These are phyloP conservation scores for Earliella scabrosa DNA, from an alignment of 1,284 basidiomycete genomes.

Conservation along the genomic window DNA sequence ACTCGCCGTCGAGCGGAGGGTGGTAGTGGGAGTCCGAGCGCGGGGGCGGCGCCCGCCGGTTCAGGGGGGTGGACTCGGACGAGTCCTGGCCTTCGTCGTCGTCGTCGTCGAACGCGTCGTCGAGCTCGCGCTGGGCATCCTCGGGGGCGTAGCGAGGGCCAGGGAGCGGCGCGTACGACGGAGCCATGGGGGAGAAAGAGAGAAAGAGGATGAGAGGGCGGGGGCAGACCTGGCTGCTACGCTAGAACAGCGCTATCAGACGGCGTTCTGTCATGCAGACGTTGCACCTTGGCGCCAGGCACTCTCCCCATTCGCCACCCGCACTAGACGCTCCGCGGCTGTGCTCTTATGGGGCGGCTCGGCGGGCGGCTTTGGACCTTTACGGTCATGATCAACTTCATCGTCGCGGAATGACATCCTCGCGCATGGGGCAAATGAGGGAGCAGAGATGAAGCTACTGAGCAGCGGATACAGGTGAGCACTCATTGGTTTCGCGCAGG, in stretches of 20 bases:
- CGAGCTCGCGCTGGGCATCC: constrained; percentile 59
- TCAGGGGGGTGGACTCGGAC: constrained; percentile 46
- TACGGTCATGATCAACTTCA: no score
- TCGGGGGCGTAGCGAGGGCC: constrained; percentile 50
- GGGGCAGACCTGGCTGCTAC: neutral
- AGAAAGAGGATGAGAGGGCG: constrained; percentile 2
- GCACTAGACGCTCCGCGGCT: constrained; percentile 2
- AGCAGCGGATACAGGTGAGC: no score
- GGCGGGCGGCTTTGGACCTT: neutral
- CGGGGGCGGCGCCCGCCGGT: constrained; percentile 23
- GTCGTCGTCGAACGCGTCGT: constrained; percentile 67
- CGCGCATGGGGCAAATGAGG: no score
- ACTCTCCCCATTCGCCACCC: no score
- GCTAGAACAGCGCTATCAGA: constrained; percentile 9
- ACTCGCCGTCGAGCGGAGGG: constrained; percentile 17
- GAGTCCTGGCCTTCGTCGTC: constrained; percentile 51
- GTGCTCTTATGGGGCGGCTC: neutral
- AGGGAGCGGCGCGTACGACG: constrained; percentile 55
- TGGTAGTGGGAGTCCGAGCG: constrained; percentile 24
- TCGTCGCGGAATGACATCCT: no score
- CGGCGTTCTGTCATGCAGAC: neutral
- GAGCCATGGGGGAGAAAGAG: constrained; percentile 24
- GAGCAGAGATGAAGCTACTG: no score
- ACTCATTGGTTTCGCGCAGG: no score
- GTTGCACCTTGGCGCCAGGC: neutral